These are phyloP conservation scores for Phyllosticta capitalensis DNA, from an alignment of 2,329 filamentous ascomycete species.

Conservation along the genomic window DNA sequence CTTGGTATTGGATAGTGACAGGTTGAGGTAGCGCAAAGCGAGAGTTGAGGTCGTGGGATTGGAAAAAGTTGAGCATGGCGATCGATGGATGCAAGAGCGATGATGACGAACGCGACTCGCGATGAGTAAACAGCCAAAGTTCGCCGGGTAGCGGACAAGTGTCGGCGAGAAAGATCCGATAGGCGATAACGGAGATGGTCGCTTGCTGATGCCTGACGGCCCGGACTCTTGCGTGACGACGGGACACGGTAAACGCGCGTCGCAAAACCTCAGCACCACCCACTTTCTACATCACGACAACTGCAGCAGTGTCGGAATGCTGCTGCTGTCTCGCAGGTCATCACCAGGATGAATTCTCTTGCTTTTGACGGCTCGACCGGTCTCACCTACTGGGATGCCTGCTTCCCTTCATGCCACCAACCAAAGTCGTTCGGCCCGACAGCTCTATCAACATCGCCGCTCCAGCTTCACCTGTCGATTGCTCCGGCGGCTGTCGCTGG, in stretches of 20 bases:
- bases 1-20: too few species aligned
- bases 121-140: too few species aligned
- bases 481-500: neutral
- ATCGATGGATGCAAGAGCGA: too few species aligned
- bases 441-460: neutral
- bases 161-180: neutral
- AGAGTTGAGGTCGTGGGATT: neutral
- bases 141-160: neutral
- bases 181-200: neutral
- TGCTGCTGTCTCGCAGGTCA: neutral
- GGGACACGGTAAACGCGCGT: neutral
- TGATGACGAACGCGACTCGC: too few species aligned
- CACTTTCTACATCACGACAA: too few species aligned
- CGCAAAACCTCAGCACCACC: neutral
- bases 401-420: neutral
- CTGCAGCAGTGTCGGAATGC: too few species aligned
- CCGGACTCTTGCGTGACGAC: neutral
- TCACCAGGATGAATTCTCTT: neutral
- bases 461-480: neutral
- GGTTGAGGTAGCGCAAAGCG: neutral
- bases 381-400: neutral
- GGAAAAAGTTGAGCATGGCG: too few species aligned
- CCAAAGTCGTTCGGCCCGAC: neutral
- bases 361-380: neutral
- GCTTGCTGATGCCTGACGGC: neutral